Percentiles rank a stretch among this genome's conserved stretches.
Evolutionary conservation across 2,329 filamentous ascomycete species (phyloP).

Genomic region (Arthrinium puccinioides): DNA sequence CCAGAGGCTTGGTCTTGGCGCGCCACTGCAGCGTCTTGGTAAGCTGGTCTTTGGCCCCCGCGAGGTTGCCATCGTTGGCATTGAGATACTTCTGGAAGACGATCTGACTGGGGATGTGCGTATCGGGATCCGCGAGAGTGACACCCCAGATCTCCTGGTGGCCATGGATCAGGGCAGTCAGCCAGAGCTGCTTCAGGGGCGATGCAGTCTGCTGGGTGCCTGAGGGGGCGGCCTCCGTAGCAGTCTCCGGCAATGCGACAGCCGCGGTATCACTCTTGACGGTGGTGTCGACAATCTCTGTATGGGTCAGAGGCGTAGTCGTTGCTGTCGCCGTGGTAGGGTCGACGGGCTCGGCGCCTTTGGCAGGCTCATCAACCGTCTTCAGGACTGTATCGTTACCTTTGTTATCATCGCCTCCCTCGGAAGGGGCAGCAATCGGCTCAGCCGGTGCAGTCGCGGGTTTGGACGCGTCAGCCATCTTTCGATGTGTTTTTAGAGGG

Average conservation of each 20-base stretch:
- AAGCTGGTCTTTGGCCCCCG: slow-evolving; percentile 71
- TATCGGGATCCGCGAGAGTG: slow-evolving; percentile 43
- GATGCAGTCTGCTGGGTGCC: slow-evolving; percentile 15
- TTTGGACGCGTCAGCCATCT: too few species aligned
- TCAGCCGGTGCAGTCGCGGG: too few species aligned
- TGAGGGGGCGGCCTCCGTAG: not conserved
- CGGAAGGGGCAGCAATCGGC: too few species aligned
- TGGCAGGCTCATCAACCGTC: too few species aligned
- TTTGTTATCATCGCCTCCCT: too few species aligned
- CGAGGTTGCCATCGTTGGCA: slow-evolving; percentile 72
- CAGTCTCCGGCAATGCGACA: not conserved
- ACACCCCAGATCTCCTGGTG: slow-evolving; percentile 87
- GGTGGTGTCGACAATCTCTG: not conserved
- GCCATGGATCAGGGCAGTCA: slow-evolving; percentile 22
- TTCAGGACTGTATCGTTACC: too few species aligned
- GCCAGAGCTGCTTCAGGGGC: slow-evolving; percentile 23
- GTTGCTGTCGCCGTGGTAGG: too few species aligned
- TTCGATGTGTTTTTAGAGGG: too few species aligned
- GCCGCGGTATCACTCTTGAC: not conserved
- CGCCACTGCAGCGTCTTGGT: slow-evolving; percentile 76
- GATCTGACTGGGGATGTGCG: slow-evolving; percentile 69
- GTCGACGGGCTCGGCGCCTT: not conserved
- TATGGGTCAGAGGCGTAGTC: too few species aligned
- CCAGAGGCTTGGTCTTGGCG: slow-evolving; percentile 63
- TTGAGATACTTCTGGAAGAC: slow-evolving; percentile 90